Evolutionary conservation across 495 filamentous ascomycete species (phyloP), one percentile per base, ranked within the genome.

Genomic region (Talaromyces nanjingensis): DNA sequence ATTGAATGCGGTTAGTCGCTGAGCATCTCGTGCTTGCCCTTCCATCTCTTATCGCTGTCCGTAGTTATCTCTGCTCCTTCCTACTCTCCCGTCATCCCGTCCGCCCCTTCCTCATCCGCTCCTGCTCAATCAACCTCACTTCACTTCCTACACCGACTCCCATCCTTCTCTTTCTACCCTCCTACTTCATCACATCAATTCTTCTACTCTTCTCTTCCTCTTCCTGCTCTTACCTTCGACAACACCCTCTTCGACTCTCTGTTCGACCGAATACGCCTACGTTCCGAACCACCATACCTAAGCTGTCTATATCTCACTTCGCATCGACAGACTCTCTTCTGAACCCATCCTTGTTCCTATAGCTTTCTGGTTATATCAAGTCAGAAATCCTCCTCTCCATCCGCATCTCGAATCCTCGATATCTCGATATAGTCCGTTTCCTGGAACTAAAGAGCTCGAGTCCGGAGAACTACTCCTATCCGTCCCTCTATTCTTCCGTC

Each of bases 141-240:
- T 49, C 27, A 25, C 18, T 16, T 18, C 31, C 55, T 27, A 59
- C 27, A 59, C 56, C 56, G 56, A 59, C 56, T 64, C 54, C 53
- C 31, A 7, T 49, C 55, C 34, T 56, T 59, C 55, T 60, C 29
- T 34, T 52, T 45, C 54, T 54, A 61, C 61, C 65, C 63, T 60
- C 63, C 58, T 66, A 68, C 64, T 68, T 67, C 68, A 62, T 63
- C 65, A 66, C 65, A 55, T 64, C 63, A 62, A 63, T 64, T 66
- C 65, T 63, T 66, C 65, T 66, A 52, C 69, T 66, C 73, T 71
- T 69, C 65, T 70, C 69, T 68, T 69, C 70, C 65, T 64, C 11
- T 20, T 73, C 66, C 72, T 71, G 71, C 65, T 77, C 70, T 71
- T 67, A 64, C 70, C 71, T 68, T 62, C 65, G 63, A 64, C 68